Conservation (phyloP, 257 asterid genomes). For the Fraxinus cuspidata region DNA sequence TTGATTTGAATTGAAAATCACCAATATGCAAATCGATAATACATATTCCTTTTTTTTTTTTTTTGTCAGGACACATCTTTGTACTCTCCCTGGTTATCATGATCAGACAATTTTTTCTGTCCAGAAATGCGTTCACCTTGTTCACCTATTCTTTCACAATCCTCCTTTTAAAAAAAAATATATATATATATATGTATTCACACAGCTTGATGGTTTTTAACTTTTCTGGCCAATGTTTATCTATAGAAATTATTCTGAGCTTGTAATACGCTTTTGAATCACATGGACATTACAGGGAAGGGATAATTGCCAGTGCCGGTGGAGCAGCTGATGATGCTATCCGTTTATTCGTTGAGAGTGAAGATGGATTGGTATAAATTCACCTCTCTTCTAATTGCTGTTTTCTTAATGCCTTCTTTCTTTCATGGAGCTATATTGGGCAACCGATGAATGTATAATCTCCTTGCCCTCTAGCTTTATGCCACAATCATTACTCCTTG, state of each 20-base stretch:
- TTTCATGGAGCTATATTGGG: neutral
- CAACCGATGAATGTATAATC: neutral
- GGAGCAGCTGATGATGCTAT: no score
- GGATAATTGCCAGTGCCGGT: conserved; percentile 51
- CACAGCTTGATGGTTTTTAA: neutral
- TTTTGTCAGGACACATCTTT: conserved; percentile 68
- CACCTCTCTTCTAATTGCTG: neutral
- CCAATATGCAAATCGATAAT: conserved; percentile 23
- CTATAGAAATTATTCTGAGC: neutral
- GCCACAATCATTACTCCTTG: neutral
- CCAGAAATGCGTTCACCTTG: conserved; percentile 29
- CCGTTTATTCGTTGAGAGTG: conserved; percentile 40
- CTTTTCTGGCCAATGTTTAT: neutral
- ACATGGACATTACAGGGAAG: conserved; percentile 60
- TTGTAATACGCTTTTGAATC: conserved; percentile 13
- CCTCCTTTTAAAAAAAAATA: no score
- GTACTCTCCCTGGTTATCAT: conserved; percentile 89
- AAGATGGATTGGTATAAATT: conserved; percentile 55
- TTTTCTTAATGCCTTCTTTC: neutral
- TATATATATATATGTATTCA: no score
- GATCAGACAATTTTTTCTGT: conserved; percentile 85
- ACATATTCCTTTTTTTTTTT: conserved; percentile 21
- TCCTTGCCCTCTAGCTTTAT: neutral
- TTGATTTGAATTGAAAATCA: neutral
- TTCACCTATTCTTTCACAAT: conserved; percentile 6